Percentiles rank a stretch among this genome's conserved stretches.
Evolutionary conservation across 768 basidiomycete genomes (phyloP).

Genomic region (Porphyrellus cyaneotinctus): DNA sequence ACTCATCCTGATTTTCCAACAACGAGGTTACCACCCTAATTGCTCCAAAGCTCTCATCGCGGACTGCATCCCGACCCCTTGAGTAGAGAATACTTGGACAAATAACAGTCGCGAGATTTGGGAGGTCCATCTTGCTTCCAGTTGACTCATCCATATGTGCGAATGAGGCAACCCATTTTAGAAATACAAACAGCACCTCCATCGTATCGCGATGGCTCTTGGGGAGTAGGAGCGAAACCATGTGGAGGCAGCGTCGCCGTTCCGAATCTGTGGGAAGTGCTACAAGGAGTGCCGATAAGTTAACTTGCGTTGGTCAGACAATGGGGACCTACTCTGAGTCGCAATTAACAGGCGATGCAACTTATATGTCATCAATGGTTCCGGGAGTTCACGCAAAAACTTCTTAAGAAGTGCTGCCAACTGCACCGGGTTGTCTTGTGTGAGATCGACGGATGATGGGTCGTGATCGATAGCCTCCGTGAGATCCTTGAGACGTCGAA

Average conservation of each 20-base stretch:
- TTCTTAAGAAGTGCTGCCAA: slow-evolving; percentile 95
- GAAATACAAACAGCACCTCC: slow-evolving; percentile 96
- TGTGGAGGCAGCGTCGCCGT: slow-evolving; percentile 77
- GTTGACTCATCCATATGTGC: slow-evolving; percentile 97
- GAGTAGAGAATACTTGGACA: slow-evolving; percentile 97
- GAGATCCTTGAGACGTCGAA: slow-evolving; percentile 85
- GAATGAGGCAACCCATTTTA: slow-evolving; percentile 99
- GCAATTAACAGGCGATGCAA: slow-evolving; percentile 85
- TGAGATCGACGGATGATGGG: slow-evolving; percentile 83
- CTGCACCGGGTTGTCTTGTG: slow-evolving; percentile 94
- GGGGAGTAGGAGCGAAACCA: slow-evolving; percentile 82
- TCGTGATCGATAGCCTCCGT: slow-evolving; percentile 95
- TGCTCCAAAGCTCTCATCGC: slow-evolving; percentile 89
- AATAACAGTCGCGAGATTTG: slow-evolving; percentile 94
- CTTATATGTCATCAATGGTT: slow-evolving; percentile 93
- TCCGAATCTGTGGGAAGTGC: slow-evolving; percentile 78
- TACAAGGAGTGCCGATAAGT: slow-evolving; percentile 12
- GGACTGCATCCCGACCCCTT: slow-evolving; percentile 75
- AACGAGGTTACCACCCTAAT: slow-evolving; percentile 83
- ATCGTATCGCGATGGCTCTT: slow-evolving; percentile 94
- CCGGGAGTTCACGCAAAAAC: slow-evolving; percentile 93
- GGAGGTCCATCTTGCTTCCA: slow-evolving; percentile 96
- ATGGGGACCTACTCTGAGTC: slow-evolving; percentile 67
- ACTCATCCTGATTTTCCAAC: slow-evolving; percentile 92
- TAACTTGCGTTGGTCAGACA: not conserved